These are phyloP conservation scores for Suillus occidentalis DNA, from an alignment of 768 basidiomycete genomes.

Conservation along the genomic window DNA sequence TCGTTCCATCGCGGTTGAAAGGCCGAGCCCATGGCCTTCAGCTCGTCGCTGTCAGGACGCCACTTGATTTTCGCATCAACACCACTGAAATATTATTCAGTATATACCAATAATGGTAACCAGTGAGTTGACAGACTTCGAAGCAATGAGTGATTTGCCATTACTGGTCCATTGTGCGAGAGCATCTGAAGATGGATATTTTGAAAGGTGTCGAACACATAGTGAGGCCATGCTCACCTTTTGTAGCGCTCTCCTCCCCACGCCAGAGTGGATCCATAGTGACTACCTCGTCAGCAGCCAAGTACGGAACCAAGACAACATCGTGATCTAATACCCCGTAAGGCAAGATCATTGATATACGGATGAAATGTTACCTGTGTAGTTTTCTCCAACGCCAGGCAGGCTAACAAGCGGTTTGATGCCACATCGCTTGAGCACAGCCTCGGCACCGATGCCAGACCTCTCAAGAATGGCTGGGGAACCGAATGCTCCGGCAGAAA, in stretches of 20 bases:
- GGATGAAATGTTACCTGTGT: slow-evolving; percentile 40
- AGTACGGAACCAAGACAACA: slow-evolving; percentile 31
- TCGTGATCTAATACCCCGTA: slow-evolving; percentile 29
- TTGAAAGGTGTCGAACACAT: slow-evolving; percentile 17
- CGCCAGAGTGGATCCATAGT: slow-evolving; percentile 51
- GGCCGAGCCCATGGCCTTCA: slow-evolving; percentile 46
- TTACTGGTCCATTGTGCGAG: slow-evolving; percentile 33
- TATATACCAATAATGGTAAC: neutral
- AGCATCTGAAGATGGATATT: slow-evolving; percentile 27
- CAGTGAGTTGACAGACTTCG: slow-evolving; percentile 44
- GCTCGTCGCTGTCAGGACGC: slow-evolving; percentile 49
- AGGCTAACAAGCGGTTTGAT: slow-evolving; percentile 59
- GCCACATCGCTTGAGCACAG: slow-evolving; percentile 45
- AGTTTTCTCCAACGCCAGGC: slow-evolving; percentile 75
- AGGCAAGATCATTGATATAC: neutral
- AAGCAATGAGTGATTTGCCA: slow-evolving; percentile 51
- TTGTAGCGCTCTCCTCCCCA: slow-evolving; percentile 36
- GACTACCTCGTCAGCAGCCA: slow-evolving; percentile 43
- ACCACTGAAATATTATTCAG: slow-evolving; percentile 34
- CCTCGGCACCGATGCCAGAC: slow-evolving; percentile 64
- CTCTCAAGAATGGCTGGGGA: slow-evolving; percentile 57
- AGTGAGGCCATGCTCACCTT: slow-evolving; percentile 35
- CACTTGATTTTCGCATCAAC: slow-evolving; percentile 58
- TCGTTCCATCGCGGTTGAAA: slow-evolving; percentile 50
- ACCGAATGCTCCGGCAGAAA: slow-evolving; percentile 55